Evolutionary conservation across 2,329 filamentous ascomycete species (phyloP).

Genomic region (Zelopaecilomyces penicillatus): DNA sequence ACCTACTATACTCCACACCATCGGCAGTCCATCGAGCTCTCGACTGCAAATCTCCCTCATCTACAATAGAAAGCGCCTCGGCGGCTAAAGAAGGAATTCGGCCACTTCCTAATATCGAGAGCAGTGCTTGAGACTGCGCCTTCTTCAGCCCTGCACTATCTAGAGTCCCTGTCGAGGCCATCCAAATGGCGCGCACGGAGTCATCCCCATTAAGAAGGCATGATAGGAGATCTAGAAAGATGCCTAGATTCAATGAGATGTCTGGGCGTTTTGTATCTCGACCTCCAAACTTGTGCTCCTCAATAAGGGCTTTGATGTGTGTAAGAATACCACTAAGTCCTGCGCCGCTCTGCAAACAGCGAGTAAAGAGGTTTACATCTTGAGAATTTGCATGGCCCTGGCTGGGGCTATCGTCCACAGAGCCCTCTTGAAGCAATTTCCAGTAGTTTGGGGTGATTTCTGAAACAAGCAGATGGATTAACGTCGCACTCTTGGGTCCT

Average conservation of each 20-base stretch:
- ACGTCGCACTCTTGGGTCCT: constrained; percentile 60
- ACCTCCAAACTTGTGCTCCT: constrained; percentile 34
- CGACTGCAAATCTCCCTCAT: constrained; percentile 20
- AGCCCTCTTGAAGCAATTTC: constrained; percentile 48
- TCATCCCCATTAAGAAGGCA: constrained; percentile 31
- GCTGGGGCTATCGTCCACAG: constrained; percentile 10
- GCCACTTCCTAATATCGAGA: constrained; percentile 39
- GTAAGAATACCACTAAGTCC: constrained; percentile 70
- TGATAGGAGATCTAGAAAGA: constrained; percentile 36
- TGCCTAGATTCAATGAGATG: constrained; percentile 33
- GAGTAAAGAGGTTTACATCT: constrained; percentile 45
- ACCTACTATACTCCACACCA: constrained; percentile 56
- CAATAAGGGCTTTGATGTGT: constrained; percentile 56
- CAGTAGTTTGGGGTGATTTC: constrained; percentile 79
- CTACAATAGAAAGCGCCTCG: constrained; percentile 46
- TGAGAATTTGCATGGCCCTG: constrained; percentile 13
- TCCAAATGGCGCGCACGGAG: constrained; percentile 32
- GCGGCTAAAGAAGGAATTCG: constrained; percentile 42
- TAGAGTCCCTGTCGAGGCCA: constrained; percentile 17
- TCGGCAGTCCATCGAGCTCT: constrained; percentile 52
- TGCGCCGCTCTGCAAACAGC: constrained; percentile 62
- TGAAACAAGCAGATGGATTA: constrained; percentile 66
- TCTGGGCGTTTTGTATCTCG: constrained; percentile 32
- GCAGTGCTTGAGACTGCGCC: constrained; percentile 27
- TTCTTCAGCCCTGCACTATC: constrained; percentile 18